Conservation (phyloP, 2,329 filamentous ascomycete genomes). For the Diaporthe ampelina region DNA sequence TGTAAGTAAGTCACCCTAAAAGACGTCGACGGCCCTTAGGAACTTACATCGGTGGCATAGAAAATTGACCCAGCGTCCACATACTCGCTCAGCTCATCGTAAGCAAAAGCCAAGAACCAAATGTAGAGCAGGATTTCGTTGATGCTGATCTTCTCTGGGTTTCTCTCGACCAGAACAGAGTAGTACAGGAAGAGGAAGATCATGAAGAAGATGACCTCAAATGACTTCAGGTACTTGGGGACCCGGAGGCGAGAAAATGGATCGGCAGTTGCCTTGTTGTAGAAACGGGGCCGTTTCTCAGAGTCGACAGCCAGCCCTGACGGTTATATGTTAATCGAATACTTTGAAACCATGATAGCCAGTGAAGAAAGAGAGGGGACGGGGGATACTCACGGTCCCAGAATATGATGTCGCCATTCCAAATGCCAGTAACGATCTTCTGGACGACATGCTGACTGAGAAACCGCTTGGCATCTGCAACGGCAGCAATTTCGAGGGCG, state of each 20-base stretch:
- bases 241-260: constrained; percentile 83
- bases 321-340: not conserved
- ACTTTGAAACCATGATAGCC: not conserved
- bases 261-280: constrained; percentile 76
- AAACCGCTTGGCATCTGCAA: constrained; percentile 87
- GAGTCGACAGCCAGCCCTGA: constrained; percentile 76
- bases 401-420: constrained; percentile 89
- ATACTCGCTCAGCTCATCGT: constrained; percentile 89
- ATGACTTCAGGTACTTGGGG: constrained; percentile 86
- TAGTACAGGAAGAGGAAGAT: constrained; percentile 87
- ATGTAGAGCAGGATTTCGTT: constrained; percentile 83
- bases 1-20: constrained; percentile 80
- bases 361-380: not conserved
- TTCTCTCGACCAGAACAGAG: constrained; percentile 82
- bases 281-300: constrained; percentile 81
- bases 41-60: constrained; percentile 79
- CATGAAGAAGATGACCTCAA: constrained; percentile 85
- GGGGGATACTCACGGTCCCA: constrained; percentile 70
- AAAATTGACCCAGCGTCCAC: constrained; percentile 89
- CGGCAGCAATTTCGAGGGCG: constrained; percentile 87
- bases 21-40: constrained; percentile 60
- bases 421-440: constrained; percentile 86
- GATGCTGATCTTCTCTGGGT: constrained; percentile 74
- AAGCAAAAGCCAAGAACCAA: constrained; percentile 89
- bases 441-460: constrained; percentile 85